Percentiles rank a stretch among this genome's conserved stretches.
These are phyloP conservation scores for Teunomyces aglyptinius DNA, from an alignment of 805 yeast genomes.

Conservation along the genomic window DNA sequence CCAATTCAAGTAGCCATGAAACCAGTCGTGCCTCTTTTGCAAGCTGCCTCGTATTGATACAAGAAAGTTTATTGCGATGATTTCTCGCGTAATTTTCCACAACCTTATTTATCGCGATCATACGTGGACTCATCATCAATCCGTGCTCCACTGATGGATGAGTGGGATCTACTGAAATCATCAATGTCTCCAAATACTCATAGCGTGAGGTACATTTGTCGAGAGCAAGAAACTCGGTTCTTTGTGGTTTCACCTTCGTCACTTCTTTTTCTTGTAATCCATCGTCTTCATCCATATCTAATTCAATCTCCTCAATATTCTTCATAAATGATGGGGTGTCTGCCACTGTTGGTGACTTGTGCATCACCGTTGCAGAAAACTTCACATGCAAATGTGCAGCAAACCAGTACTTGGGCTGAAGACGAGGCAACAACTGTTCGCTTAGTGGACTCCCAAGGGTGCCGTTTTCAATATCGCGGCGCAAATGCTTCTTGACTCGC, in stretches of 20 bases:
- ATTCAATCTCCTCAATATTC: conserved; percentile 16
- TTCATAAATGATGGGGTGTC: not conserved
- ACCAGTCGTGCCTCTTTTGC: conserved; percentile 11
- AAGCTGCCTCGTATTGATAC: conserved; percentile 13
- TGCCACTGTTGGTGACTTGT: not conserved
- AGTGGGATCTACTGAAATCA: conserved; percentile 12
- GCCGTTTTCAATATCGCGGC: conserved; percentile 55
- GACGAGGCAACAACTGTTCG: conserved; percentile 47
- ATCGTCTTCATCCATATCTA: conserved; percentile 19
- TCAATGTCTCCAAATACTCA: conserved; percentile 50
- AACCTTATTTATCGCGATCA: conserved; percentile 34
- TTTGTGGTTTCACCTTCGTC: conserved; percentile 5
- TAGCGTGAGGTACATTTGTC: conserved; percentile 80
- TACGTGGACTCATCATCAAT: conserved; percentile 30
- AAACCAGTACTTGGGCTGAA: conserved; percentile 76
- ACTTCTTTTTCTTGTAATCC: conserved; percentile 1
- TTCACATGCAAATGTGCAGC: conserved; percentile 85
- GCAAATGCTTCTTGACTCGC: conserved; percentile 63
- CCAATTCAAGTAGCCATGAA: conserved; percentile 18
- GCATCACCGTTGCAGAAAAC: conserved; percentile 49
- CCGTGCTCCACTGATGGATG: conserved; percentile 14
- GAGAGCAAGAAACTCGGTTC: conserved; percentile 66
- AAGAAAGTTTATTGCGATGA: conserved; percentile 12
- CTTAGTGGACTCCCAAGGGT: conserved; percentile 73
- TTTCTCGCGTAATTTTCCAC: conserved; percentile 25